Evolutionary conservation across 1,139 yeast species (phyloP).

Genomic region (Casaregolazyma lundiana): DNA sequence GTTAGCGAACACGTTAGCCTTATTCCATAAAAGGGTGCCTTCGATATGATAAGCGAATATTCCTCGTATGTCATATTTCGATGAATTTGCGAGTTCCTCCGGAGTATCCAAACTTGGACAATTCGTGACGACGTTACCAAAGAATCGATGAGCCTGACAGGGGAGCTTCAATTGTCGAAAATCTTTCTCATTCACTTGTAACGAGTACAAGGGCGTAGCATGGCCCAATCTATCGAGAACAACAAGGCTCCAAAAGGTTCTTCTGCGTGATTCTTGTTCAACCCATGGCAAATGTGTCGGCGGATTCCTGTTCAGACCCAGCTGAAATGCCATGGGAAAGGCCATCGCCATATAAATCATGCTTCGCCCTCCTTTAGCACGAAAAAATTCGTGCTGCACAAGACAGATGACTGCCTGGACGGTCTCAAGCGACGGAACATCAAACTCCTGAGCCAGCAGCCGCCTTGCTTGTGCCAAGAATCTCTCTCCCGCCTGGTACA

Average conservation of each 20-base stretch:
- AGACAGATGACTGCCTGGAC: slow-evolving; percentile 35
- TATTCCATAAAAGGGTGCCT: slow-evolving; percentile 32
- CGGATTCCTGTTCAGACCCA: slow-evolving; percentile 32
- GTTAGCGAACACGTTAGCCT: slow-evolving; percentile 8
- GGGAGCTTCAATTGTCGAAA: slow-evolving; percentile 31
- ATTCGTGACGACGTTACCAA: slow-evolving; percentile 27
- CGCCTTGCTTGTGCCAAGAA: slow-evolving; percentile 30
- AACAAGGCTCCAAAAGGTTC: slow-evolving; percentile 37
- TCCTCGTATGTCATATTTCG: slow-evolving; percentile 19
- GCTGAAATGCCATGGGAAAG: slow-evolving; percentile 35
- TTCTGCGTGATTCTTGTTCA: slow-evolving; percentile 34
- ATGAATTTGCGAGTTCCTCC: slow-evolving; percentile 18
- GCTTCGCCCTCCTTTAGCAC: slow-evolving; percentile 33
- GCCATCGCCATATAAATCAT: slow-evolving; percentile 36
- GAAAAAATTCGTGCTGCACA: slow-evolving; percentile 36
- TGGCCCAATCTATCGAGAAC: slow-evolving; percentile 36
- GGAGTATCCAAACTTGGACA: slow-evolving; percentile 24
- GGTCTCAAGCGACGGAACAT: slow-evolving; percentile 34
- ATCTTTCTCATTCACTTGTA: slow-evolving; percentile 21
- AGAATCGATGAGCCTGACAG: slow-evolving; percentile 30
- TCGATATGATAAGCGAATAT: slow-evolving; percentile 31
- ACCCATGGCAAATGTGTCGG: slow-evolving; percentile 27
- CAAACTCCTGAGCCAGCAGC: slow-evolving; percentile 31
- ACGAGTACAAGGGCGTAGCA: slow-evolving; percentile 32
- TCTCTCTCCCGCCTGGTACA: slow-evolving; percentile 33